Conservation (phyloP, 805 yeast genomes). For the Schwanniomyces pseudopolymorphus region DNA sequence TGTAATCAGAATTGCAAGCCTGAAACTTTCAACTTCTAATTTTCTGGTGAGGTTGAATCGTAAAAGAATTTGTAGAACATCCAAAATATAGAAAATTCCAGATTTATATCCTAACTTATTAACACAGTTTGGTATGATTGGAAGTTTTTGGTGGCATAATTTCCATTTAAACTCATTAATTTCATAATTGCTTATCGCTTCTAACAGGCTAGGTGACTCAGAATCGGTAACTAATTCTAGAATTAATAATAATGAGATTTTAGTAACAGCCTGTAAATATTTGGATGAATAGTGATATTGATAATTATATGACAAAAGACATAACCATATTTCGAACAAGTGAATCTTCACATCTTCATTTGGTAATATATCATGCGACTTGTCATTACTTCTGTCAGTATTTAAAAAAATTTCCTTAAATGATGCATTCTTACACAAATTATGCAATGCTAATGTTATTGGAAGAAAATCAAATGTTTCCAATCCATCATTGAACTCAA, state of each 20-base stretch:
- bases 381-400: constrained; percentile 9
- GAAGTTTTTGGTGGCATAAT: constrained; percentile 39
- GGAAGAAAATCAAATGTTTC: constrained; percentile 18
- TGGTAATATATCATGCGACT: constrained; percentile 13
- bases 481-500: constrained; percentile 9
- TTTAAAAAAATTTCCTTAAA: constrained; percentile 15
- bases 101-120: constrained; percentile 26
- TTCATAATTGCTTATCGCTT: constrained; percentile 12
- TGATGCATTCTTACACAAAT: constrained; percentile 13
- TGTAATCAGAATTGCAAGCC: constrained; percentile 24
- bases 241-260: constrained; percentile 25
- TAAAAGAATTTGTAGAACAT: constrained; percentile 26
- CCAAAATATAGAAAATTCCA: constrained; percentile 32
- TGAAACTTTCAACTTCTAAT: constrained; percentile 30
- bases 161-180: constrained; percentile 43
- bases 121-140: constrained; percentile 28
- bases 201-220: neutral
- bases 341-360: constrained; percentile 13
- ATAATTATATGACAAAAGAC: constrained; percentile 35
- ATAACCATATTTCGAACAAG: constrained; percentile 32
- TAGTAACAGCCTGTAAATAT: constrained; percentile 21
- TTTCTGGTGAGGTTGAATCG: constrained; percentile 40
- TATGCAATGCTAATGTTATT: constrained; percentile 11
- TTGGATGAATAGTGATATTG: constrained; percentile 36
- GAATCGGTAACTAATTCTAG: constrained; percentile 20